Evolutionary conservation across 306 rosid genomes (phyloP), one percentile per base, ranked within the genome.

Genomic region (Sphenostylis stenocarpa): DNA sequence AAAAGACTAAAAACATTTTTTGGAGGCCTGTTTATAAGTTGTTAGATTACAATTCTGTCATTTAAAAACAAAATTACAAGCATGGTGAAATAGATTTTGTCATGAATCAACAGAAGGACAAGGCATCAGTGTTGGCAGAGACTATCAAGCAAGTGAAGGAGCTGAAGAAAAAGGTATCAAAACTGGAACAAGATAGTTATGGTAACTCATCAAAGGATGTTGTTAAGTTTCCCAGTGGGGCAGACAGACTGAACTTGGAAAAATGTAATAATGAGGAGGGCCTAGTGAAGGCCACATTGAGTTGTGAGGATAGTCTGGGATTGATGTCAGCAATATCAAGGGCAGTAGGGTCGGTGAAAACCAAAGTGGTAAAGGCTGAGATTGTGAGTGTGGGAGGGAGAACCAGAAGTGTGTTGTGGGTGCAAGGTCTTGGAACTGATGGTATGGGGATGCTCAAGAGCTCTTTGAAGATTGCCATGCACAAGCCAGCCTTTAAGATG

Each of bases 381-480:
- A 85, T 87, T 86, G 90, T 83, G 78, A 87, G 82, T 0, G 83
- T 87, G 14, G 91, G 90, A 34, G 89, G 91, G 56, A 87, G 96
- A 77, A 83, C 77, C 65, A 92, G 80, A 70, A 61, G 36, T 78
- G 84, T 84, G 73, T 31, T 88, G 67, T 90, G 90, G 93, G 70
- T 90, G 15, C 75, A 79, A 60, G 87, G 88, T n/a, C 43, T 68
- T 83, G 88, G 84, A 66, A 85, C 70, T 41, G 90, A 84, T 66
- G 80, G 82, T 28, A 11, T 77, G 9, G 81, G 47, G 14, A 63
- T 57, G 67, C 90, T 92, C 1, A 87, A 80, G 86, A 88, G 86
- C 71, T 80, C 83, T 36, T 79, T 90, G 48, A 82, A 82, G 75
- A 78, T 53, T 79, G 86, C 70, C 33, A 77, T 77, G 73, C 85